Evolutionary conservation across 495 filamentous ascomycete genomes (phyloP), one percentile per base, ranked within the genome.

Genomic region (Daldinia caldariorum): DNA sequence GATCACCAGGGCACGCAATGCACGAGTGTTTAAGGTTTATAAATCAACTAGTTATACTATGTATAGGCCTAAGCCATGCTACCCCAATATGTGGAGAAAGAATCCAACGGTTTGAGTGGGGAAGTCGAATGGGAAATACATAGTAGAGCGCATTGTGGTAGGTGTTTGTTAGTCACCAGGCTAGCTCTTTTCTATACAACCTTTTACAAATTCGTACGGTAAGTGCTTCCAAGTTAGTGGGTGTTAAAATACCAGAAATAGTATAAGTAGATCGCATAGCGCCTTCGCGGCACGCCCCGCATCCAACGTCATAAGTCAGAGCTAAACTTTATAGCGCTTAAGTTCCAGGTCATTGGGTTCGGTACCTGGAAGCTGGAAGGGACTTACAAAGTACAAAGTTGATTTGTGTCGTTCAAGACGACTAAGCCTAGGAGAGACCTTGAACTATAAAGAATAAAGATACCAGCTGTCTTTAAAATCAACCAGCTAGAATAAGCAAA

Each of bases 281-380:
- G 49, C 49, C 57, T 61, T 43, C 41, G 51, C 37, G 51, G 20
- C n/a, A 57, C 37, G 58, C 62, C 68, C 61, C 68, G 49, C 68
- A 61, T 63, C 54, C 45, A 39, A 62, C 63, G 58, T 65, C 61
- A 61, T 56, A 64, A 56, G 37, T 39, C 41, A 26, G 20, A 38
- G 38, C 39, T 41, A 57, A 57, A 50, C 14, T 61, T 32, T 22
- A 22, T 58, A 61, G 57, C 41, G 39, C 49, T 61, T 53, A 61
- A 39, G 50, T 61, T 61, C 56, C 49, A 49, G 16, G 57, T 51
- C 35, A 43, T 63, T 35, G 43, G 43, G 43, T 62, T 49, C 32
- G 51, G 45, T 31, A 32, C 49, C 14, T 10, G 43, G 41, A n/a
- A 34, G 32, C 32, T 34, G 32, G 34, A 35, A 35, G 34, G 16